Percentiles rank a stretch among this genome's conserved stretches.
Evolutionary conservation across 495 filamentous ascomycete genomes (phyloP).

Genomic region (Neurospora tetrasperma): DNA sequence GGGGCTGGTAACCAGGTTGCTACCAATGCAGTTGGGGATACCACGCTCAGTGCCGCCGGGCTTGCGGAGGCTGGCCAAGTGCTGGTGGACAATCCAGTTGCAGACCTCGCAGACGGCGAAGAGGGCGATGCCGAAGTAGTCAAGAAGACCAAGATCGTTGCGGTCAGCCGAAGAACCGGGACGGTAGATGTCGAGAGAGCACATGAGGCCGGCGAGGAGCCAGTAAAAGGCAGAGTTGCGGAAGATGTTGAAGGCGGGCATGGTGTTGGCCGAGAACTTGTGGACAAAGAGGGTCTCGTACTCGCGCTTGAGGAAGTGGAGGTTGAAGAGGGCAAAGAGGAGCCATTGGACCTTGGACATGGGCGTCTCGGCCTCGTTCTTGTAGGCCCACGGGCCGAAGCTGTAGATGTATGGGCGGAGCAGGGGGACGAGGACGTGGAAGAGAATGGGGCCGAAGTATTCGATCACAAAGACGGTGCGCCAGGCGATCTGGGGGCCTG

Average conservation of each 20-base stretch:
- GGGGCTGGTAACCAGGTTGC: constrained; percentile 79
- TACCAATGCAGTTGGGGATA: constrained; percentile 82
- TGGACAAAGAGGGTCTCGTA: constrained; percentile 90
- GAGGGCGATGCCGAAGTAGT: constrained; percentile 54
- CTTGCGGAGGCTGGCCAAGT: constrained; percentile 62
- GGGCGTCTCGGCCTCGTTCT: constrained; percentile 27
- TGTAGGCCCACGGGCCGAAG: constrained; percentile 41
- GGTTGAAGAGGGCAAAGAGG: constrained; percentile 55
- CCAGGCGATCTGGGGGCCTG: constrained; percentile 89
- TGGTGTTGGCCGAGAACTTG: constrained; percentile 87
- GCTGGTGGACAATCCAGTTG: constrained; percentile 70
- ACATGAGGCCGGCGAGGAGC: constrained; percentile 68
- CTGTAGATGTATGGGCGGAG: constrained; percentile 66
- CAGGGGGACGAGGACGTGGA: constrained; percentile 59
- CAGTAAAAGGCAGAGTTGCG: constrained; percentile 91
- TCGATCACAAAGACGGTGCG: constrained; percentile 89
- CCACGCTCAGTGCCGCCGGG: constrained; percentile 75
- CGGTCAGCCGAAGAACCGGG: constrained; percentile 52
- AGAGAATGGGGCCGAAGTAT: constrained; percentile 87
- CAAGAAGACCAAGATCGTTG: constrained; percentile 32
- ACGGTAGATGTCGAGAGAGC: constrained; percentile 76
- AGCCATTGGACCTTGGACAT: constrained; percentile 59
- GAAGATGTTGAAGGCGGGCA: constrained; percentile 80
- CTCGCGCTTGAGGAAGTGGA: constrained; percentile 94
- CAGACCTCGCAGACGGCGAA: constrained; percentile 66